phyloP scores from a whole-genome alignment of 352 stramenopile species.

The Globisporangium viniferum region DNA sequence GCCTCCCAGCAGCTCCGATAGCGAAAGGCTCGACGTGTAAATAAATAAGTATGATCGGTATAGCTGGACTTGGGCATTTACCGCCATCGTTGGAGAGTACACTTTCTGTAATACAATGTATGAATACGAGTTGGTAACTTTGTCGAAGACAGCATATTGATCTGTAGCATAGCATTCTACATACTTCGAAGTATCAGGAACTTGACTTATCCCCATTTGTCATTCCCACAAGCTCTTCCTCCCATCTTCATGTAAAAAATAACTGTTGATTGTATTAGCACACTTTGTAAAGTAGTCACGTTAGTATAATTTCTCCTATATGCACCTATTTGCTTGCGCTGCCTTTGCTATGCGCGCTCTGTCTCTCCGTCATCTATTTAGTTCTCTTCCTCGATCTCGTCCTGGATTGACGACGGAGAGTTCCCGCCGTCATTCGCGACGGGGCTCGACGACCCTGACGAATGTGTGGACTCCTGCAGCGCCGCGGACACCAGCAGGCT shows the following conservation, averaged over 20 bases:
- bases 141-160: neutral
- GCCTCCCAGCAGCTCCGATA: neutral
- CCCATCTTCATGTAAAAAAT: neutral
- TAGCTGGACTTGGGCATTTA: neutral
- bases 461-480: neutral
- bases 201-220: no score
- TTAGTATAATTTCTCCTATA: neutral
- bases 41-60: neutral
- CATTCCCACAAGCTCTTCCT: no score
- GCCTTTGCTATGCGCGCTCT: neutral
- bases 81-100: neutral
- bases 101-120: neutral
- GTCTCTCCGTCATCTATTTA: neutral
- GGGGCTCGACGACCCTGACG: neutral
- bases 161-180: neutral
- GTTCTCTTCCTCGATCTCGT: neutral
- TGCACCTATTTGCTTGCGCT: neutral
- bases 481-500: conserved; percentile 15
- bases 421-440: neutral
- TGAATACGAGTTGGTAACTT: neutral
- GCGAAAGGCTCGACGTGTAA: neutral
- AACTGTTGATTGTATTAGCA: neutral
- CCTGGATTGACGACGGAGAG: neutral
- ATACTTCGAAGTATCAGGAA: neutral
- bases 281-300: neutral